phyloP scores from a whole-genome alignment of 2,329 filamentous ascomycete genomes.

The Pseudocercospora fijiensis region DNA sequence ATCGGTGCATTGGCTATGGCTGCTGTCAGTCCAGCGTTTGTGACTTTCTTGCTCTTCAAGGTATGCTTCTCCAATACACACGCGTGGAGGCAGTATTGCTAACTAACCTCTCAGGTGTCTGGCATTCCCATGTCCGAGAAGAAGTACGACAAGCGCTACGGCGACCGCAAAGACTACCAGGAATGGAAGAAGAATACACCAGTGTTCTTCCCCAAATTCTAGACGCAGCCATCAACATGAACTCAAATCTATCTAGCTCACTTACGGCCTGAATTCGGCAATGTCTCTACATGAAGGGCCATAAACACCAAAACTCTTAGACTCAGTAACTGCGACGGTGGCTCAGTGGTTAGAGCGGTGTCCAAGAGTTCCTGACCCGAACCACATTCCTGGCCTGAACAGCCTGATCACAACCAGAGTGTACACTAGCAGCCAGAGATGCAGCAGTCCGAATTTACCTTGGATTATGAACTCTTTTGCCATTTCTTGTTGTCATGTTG shows the following conservation, averaged over 20 bases:
- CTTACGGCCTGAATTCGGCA: neutral
- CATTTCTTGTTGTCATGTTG: neutral
- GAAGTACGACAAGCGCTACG: conserved; percentile 67
- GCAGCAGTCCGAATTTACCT: neutral
- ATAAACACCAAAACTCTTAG: neutral
- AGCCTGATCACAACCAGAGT: neutral
- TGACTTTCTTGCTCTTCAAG: conserved; percentile 62
- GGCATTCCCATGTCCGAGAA: conserved; percentile 66
- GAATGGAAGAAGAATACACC: conserved; percentile 67
- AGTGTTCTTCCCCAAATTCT: conserved; percentile 63
- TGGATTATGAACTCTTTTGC: neutral
- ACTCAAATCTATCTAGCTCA: neutral
- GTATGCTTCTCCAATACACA: conserved; percentile 42
- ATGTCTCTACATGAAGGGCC: neutral
- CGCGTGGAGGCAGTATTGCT: neutral
- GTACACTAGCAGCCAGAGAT: neutral
- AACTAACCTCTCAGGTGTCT: conserved; percentile 36
- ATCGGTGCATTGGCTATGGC: conserved; percentile 52
- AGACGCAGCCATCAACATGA: neutral
- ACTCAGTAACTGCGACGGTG: neutral
- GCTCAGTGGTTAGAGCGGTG: neutral
- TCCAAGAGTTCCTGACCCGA: neutral
- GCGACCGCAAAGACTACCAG: conserved; percentile 63
- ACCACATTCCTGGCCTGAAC: neutral
- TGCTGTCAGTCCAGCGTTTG: conserved; percentile 63